Base-by-base conservation (phyloP, 371 early-diverging fungal genomes). In the Fennellomyces sp. region DNA sequence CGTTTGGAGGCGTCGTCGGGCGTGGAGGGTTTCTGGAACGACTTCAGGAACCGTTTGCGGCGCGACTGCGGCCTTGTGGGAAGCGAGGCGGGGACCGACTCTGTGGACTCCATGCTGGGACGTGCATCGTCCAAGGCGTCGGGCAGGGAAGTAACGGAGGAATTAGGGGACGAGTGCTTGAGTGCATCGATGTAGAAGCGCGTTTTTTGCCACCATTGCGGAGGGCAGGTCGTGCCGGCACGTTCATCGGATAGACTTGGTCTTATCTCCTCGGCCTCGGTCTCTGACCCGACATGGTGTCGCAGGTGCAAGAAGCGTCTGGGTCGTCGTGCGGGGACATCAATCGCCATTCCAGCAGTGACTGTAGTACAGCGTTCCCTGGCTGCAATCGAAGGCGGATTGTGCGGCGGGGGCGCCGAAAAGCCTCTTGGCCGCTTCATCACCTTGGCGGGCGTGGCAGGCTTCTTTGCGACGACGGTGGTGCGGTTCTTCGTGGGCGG, bases 171-270 rank as follows among this genome's bases (percentile, higher is more conserved):
- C 11, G 52, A 33, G 7, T 52, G 52, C 21, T 35, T 52, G 15
- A 21, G 35, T 17, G 45, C 45, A 28, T 61, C 61, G 21, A 61
- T 53, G 31, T 61, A 61, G 28, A 61, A 61, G 8, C 61, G 61
- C 13, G 65, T 53, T 35, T 59, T 64, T 42, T 64, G 60, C 60
- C 59, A 60, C 65, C 65, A 64, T 30, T 52, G 50, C 23, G 65
- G 65, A 15, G 65, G 65, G 26, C 65, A 59, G 1, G 65, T 64
- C 12, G 56, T 30, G 1, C 65, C 65, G 21, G 38, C 38, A 13
- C 56, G 59, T 48, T 64, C 65, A 31, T 64, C 65, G 8, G 33
- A 12, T n/a, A 29, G 26, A 26, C 39, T 58, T 8, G 65, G 65
- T 8, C 56, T 45, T 5, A 42, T 28, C 11, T 30, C 27, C 6